phyloP scores from a whole-genome alignment of 371 early-diverging fungal species.

The Umbelopsis sp. region DNA sequence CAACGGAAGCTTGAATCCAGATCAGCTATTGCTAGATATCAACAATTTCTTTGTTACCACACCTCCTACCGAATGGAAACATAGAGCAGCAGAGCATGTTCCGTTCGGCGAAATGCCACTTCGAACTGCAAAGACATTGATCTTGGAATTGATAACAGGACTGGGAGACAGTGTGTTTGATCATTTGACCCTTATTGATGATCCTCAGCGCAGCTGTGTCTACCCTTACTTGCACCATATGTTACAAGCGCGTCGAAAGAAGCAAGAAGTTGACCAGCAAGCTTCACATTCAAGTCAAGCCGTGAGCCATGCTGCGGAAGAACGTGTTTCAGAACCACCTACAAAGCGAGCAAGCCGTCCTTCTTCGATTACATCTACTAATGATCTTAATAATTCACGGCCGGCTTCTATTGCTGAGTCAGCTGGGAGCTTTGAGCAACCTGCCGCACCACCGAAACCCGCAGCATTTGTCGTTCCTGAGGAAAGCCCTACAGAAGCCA shows the following conservation, averaged over 20 bases:
- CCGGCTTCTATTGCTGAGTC: slow-evolving; percentile 8
- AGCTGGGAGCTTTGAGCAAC: neutral
- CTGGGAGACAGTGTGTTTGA: slow-evolving; percentile 69
- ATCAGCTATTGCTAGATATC: slow-evolving; percentile 72
- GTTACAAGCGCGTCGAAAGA: slow-evolving; percentile 68
- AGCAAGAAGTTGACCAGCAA: slow-evolving; percentile 43
- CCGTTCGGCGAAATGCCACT: slow-evolving; percentile 91
- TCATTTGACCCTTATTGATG: slow-evolving; percentile 65
- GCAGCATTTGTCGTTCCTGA: neutral
- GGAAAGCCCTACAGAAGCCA: neutral
- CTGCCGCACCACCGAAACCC: neutral
- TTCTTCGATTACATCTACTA: slow-evolving; percentile 33
- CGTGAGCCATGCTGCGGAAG: slow-evolving; percentile 23
- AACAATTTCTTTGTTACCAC: slow-evolving; percentile 80
- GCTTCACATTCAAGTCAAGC: slow-evolving; percentile 25
- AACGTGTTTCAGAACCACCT: slow-evolving; percentile 25
- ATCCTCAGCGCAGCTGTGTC: slow-evolving; percentile 65
- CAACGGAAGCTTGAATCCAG: slow-evolving; percentile 51
- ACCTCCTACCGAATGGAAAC: slow-evolving; percentile 88
- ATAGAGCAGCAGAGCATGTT: slow-evolving; percentile 69
- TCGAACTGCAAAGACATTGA: slow-evolving; percentile 91
- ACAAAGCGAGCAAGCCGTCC: slow-evolving; percentile 32
- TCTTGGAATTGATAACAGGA: slow-evolving; percentile 75
- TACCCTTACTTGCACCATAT: slow-evolving; percentile 73
- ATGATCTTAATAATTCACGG: slow-evolving; percentile 2